Evolutionary conservation across 2,329 filamentous ascomycete species (phyloP).

Genomic region (Aciculosporium take): DNA sequence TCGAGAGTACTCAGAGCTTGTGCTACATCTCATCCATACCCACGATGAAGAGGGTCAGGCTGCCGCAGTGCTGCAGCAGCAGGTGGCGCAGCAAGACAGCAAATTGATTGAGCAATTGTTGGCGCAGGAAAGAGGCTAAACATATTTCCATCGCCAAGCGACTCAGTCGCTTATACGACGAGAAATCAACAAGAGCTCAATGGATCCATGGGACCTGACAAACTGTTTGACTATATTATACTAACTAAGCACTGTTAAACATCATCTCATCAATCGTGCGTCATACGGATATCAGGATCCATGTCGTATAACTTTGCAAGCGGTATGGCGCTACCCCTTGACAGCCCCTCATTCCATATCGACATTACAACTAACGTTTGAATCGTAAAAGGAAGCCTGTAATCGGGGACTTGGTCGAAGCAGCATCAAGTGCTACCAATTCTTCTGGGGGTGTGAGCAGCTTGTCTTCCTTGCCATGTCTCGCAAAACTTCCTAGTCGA

Average conservation of each 20-base stretch:
- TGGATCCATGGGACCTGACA: neutral
- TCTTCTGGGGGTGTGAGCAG: slow-evolving; percentile 6
- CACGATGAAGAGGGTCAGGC: slow-evolving; percentile 18
- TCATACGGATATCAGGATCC: slow-evolving; percentile 4
- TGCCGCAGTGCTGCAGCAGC: slow-evolving; percentile 26
- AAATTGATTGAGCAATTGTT: slow-evolving; percentile 36
- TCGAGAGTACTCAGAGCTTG: slow-evolving; percentile 44
- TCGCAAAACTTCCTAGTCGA: slow-evolving; percentile 22
- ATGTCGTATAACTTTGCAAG: slow-evolving; percentile 1
- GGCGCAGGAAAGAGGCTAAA: slow-evolving; percentile 26
- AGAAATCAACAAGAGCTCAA: neutral
- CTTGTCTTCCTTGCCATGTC: slow-evolving; percentile 15
- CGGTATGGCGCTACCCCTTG: slow-evolving; percentile 1
- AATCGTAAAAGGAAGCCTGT: slow-evolving; percentile 29
- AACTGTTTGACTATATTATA: slow-evolving; percentile 1
- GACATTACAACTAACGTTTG: slow-evolving; percentile 20
- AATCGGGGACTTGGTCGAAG: slow-evolving; percentile 20
- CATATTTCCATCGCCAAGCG: neutral
- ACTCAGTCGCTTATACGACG: neutral
- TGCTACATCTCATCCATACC: slow-evolving; percentile 32
- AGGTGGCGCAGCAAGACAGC: slow-evolving; percentile 32
- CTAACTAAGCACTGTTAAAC: neutral
- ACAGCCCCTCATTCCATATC: neutral
- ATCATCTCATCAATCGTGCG: neutral
- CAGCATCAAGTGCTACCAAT: slow-evolving; percentile 5